These are phyloP conservation scores for Aspergillus affinis DNA, from an alignment of 495 filamentous ascomycete genomes.

Conservation along the genomic window DNA sequence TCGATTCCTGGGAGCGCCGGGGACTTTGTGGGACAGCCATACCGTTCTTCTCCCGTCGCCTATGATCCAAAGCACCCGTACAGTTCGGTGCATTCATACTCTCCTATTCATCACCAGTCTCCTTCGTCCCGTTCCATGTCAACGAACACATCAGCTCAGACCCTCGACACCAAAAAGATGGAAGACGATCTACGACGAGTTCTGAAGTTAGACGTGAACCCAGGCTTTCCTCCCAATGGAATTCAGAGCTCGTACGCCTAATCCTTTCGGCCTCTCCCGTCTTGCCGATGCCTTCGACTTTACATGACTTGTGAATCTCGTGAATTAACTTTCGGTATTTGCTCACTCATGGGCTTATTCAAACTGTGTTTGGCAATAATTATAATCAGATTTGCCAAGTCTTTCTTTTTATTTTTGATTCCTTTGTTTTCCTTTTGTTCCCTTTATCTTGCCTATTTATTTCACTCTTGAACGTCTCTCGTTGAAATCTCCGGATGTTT, in stretches of 20 bases:
- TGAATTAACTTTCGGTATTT: not conserved
- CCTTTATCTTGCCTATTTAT: not conserved
- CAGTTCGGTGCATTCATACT: slow-evolving; percentile 6
- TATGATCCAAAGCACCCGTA: not conserved
- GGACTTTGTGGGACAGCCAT: not conserved
- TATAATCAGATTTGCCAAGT: not conserved
- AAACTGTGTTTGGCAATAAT: not conserved
- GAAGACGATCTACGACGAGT: slow-evolving; percentile 56
- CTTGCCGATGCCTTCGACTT: not conserved
- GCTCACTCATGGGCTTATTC: not conserved
- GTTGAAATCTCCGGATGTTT: not conserved
- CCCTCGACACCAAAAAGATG: slow-evolving; percentile 45
- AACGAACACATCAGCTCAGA: slow-evolving; percentile 25
- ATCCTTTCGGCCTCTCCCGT: slow-evolving; percentile 1
- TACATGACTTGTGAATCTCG: not conserved
- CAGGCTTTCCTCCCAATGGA: slow-evolving; percentile 28
- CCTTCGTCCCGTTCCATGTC: slow-evolving; percentile 26
- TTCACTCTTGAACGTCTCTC: not conserved
- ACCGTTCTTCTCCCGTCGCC: not conserved
- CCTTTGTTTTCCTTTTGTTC: not conserved
- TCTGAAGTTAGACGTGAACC: slow-evolving; percentile 46
- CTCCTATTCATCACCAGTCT: slow-evolving; percentile 26
- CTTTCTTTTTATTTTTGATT: not conserved
- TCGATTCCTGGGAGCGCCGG: slow-evolving; percentile 14
- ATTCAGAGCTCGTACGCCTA: slow-evolving; percentile 43